Evolutionary conservation across 1,284 basidiomycete genomes (phyloP), one percentile per base, ranked within the genome.

Genomic region (Phylloporus gajari): DNA sequence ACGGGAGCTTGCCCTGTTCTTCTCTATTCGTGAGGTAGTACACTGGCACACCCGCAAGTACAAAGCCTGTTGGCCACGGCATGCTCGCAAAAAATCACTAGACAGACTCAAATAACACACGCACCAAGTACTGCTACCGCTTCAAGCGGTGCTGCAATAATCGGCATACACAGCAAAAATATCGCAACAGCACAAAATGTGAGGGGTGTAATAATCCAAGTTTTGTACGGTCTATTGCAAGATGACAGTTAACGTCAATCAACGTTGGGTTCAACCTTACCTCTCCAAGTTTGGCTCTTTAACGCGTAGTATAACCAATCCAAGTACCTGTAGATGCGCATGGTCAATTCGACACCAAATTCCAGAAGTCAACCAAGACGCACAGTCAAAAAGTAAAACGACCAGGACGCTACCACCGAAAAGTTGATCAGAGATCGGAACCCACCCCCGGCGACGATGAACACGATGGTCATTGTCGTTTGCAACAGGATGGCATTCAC

Each of bases 151-250:
- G 97, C 97, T 3, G 96, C 96, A 72, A 98, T 94, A 68, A 98
- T 89, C 5, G 97, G 97, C 95, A 99, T 98, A 77, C 94, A 93
- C 9, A 99, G 86, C 67, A 99, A 86, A 84, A 99, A 99, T 72
- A 98, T 85, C 3, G 97, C 95, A 30, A 97, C 93, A 91, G 90
- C 92, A 75, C 97, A 97, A 83, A 99, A 99, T 8, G 89, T 91
- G 42, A 99, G 86, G 1, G 97, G 97, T 0, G 97, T 99, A 27
- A 90, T 88, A 46, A 99, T 92, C 92, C 93, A 98, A 2, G 96
- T 95, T 79, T 91, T 94, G 82, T 98, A 98, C 0, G 97, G 97
- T 74, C 96, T 94, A 19, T 30, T 35, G 25, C 53, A 42, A 27
- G 59, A 51, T 67, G 61, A 67, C n/a, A 51, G 12, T 69, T 5